These are phyloP conservation scores for Penicillium coffeae DNA, from an alignment of 495 filamentous ascomycete species.

Conservation along the genomic window DNA sequence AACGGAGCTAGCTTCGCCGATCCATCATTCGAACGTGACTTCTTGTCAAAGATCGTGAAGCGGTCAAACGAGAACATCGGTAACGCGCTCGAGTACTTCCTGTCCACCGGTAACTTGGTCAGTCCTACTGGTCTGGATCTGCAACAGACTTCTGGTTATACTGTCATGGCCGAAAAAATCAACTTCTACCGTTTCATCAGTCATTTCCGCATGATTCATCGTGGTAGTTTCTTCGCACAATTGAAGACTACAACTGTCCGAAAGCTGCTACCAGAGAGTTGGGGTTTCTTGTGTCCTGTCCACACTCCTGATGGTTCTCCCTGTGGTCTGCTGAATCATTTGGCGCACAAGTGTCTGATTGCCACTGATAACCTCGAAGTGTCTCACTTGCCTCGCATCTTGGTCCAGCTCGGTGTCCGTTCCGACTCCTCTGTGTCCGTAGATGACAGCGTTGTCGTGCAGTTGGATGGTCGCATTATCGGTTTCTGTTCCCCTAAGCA, in stretches of 20 bases:
- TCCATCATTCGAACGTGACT: constrained; percentile 69
- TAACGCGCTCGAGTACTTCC: constrained; percentile 82
- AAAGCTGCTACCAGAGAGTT: constrained; percentile 93
- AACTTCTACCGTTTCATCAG: constrained; percentile 99
- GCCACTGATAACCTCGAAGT: constrained; percentile 66
- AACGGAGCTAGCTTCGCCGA: constrained; percentile 62
- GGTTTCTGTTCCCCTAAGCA: constrained; percentile 86
- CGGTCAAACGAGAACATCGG: constrained; percentile 86
- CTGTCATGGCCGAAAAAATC: constrained; percentile 95
- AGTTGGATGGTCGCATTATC: constrained; percentile 83
- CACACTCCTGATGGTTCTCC: constrained; percentile 96
- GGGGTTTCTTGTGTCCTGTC: constrained; percentile 96
- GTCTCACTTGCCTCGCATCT: constrained; percentile 64
- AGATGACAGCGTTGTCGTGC: constrained; percentile 78
- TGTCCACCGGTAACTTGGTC: constrained; percentile 90
- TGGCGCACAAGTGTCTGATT: constrained; percentile 93
- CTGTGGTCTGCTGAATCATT: constrained; percentile 91
- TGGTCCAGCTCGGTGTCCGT: constrained; percentile 73
- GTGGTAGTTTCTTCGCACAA: constrained; percentile 97
- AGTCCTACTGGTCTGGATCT: constrained; percentile 89
- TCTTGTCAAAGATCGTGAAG: constrained; percentile 68
- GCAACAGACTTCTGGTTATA: constrained; percentile 91
- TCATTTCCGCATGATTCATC: constrained; percentile 98
- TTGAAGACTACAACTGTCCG: constrained; percentile 95
- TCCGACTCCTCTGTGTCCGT: constrained; percentile 67